These are phyloP conservation scores for Lotus japonicus DNA, from an alignment of 306 rosid genomes.

Conservation along the genomic window DNA sequence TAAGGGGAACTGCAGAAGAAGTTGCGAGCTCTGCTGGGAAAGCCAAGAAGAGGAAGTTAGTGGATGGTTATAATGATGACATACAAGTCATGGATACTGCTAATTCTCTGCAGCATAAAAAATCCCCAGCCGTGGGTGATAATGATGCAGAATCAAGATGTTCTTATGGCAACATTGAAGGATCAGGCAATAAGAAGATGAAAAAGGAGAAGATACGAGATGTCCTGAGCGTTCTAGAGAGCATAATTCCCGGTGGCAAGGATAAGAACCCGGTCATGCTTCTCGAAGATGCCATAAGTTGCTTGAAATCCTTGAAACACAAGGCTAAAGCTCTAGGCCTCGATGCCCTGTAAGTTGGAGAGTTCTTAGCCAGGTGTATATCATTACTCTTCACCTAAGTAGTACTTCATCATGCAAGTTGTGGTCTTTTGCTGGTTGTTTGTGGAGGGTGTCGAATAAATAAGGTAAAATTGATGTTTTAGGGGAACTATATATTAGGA, in stretches of 20 bases:
- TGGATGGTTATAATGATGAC: constrained; percentile 28
- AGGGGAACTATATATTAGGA: not conserved
- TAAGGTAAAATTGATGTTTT: not conserved
- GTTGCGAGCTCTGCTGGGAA: constrained; percentile 53
- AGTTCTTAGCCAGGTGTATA: not conserved
- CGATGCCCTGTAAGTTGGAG: constrained; percentile 34
- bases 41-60: constrained; percentile 52
- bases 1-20: constrained; percentile 30
- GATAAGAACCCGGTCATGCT: constrained; percentile 58
- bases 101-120: constrained; percentile 38
- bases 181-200: constrained; percentile 35
- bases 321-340: constrained; percentile 49
- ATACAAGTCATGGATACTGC: constrained; percentile 44
- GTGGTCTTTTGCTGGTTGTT: constrained; percentile 8
- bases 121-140: constrained; percentile 31
- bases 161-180: constrained; percentile 31
- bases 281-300: constrained; percentile 65
- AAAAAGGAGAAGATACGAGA: constrained; percentile 58
- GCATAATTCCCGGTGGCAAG: constrained; percentile 58
- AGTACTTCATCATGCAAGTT: constrained; percentile 5
- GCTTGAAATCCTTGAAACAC: constrained; percentile 54
- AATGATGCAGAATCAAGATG: constrained; percentile 68
- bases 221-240: constrained; percentile 47
- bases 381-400: not conserved
- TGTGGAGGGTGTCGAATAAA: constrained; percentile 31